Percentiles rank a stretch among this genome's conserved stretches.
Evolutionary conservation across 441 rosid genomes (phyloP).

Genomic region (Adansonia madagascariensis): DNA sequence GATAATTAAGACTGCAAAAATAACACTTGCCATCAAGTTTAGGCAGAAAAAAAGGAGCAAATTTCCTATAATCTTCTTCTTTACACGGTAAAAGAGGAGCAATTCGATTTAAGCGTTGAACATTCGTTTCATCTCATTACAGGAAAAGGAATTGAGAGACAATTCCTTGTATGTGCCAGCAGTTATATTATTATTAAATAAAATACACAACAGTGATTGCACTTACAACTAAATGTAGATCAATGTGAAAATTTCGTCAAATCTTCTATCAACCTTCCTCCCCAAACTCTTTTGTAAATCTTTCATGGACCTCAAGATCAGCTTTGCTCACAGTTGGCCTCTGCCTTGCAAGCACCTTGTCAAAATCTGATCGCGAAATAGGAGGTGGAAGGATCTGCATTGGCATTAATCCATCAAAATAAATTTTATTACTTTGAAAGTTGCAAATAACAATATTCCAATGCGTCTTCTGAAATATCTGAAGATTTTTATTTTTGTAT

Average conservation of each 20-base stretch:
- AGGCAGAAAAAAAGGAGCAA: neutral
- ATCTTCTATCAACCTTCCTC: constrained; percentile 81
- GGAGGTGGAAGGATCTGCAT: constrained; percentile 96
- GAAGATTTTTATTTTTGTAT: too few species aligned
- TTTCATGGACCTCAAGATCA: constrained; percentile 95
- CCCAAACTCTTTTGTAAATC: constrained; percentile 98
- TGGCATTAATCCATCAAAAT: constrained; percentile 21
- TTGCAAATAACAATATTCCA: neutral
- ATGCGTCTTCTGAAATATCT: neutral
- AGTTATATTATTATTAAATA: constrained; percentile 34
- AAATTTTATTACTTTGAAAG: neutral
- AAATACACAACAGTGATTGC: constrained; percentile 45
- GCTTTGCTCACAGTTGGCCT: constrained; percentile 97
- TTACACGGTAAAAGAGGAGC: constrained; percentile 46
- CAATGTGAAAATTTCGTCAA: constrained; percentile 24
- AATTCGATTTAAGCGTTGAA: constrained; percentile 39
- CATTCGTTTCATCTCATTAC: constrained; percentile 4
- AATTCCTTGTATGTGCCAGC: constrained; percentile 32
- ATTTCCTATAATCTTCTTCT: constrained; percentile 35
- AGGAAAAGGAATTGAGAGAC: neutral
- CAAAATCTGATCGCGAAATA: constrained; percentile 79
- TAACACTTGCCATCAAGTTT: neutral
- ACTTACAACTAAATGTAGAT: constrained; percentile 34
- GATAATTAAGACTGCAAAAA: neutral
- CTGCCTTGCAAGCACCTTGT: constrained; percentile 96